Percentiles rank a stretch among this genome's conserved stretches.
phyloP scores from a whole-genome alignment of 768 basidiomycete genomes.

The Tulasnella sp. region DNA sequence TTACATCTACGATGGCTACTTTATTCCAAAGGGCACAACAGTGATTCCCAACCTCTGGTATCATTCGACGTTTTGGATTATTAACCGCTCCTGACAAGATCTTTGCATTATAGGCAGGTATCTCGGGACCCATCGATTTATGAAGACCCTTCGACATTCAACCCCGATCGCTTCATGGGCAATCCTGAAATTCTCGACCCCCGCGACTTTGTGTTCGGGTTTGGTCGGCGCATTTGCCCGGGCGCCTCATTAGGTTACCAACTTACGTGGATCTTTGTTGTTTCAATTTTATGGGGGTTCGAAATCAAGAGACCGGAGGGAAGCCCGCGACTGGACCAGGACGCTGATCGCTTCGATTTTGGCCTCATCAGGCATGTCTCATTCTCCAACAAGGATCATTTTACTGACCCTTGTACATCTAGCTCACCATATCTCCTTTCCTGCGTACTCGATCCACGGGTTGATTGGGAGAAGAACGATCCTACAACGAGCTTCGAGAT shows the following conservation, averaged over 20 bases:
- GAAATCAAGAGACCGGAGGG: not conserved
- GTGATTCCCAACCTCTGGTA: not conserved
- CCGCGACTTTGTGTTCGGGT: not conserved
- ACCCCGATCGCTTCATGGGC: not conserved
- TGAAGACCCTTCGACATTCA: not conserved
- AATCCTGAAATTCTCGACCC: not conserved
- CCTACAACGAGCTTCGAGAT: no score
- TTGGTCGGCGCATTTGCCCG: not conserved
- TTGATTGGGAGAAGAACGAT: no score
- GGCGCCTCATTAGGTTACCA: not conserved
- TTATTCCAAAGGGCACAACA: not conserved
- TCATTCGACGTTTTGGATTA: not conserved
- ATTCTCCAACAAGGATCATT: no score
- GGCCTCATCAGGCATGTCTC: no score
- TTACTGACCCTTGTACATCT: no score
- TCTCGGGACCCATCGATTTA: not conserved
- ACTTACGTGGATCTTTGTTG: not conserved
- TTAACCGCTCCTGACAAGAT: not conserved
- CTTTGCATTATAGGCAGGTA: not conserved
- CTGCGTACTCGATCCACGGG: no score
- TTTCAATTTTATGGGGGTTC: not conserved
- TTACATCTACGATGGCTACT: not conserved
- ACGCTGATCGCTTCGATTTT: no score
- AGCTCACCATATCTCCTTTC: no score
- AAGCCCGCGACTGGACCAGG: no score